Evolutionary conservation across 495 filamentous ascomycete species (phyloP), one percentile per base, ranked within the genome.

Genomic region (Aspergillus cavernicola): DNA sequence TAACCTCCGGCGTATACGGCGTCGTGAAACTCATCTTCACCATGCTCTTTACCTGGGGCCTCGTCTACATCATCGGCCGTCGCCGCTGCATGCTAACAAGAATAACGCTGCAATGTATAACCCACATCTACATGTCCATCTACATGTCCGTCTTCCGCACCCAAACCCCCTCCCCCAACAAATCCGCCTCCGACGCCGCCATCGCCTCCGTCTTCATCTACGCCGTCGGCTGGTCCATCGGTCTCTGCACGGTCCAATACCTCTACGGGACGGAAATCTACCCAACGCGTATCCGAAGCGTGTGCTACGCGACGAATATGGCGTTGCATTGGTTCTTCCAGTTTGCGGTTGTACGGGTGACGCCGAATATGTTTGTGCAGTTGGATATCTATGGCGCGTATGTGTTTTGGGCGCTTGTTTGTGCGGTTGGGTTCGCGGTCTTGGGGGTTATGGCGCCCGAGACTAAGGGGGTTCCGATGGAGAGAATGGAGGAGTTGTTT

Each of bases 181-280:
- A 50, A 4, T 40, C 52, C 2, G 67, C 74, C 4, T 72, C 74
- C 18, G 69, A 69, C 29, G 79, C 63, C 36, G 81, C 77, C 7
- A 76, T 84, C 29, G 74, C 75, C 19, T 75, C 78, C 60, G 80
- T 84, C 35, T 85, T 76, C 53, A 18, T 84, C 20, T 77, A 74
- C 0, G 81, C 77, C 8, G 64, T 76, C 18, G 81, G 80, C 3
- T 88, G 84, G 83, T 80, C 80, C 3, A 66, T 85, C 7, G 83
- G 83, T 23, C 86, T 81, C 82, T 84, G 83, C 56, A 73, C 67
- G 13, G 83, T 85, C 61, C 84, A 82, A 45, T 87, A 85, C 54
- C 72, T 87, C 4, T 72, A 87, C 47, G 83, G 80, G 40, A 75
- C 83, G 0, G 85, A 88, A 64, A 75, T 87, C 24, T 88, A 82